Percentiles rank a stretch among this genome's conserved stretches.
These are phyloP conservation scores for Phaffia tasmanica DNA, from an alignment of 768 basidiomycete species.

Conservation along the genomic window DNA sequence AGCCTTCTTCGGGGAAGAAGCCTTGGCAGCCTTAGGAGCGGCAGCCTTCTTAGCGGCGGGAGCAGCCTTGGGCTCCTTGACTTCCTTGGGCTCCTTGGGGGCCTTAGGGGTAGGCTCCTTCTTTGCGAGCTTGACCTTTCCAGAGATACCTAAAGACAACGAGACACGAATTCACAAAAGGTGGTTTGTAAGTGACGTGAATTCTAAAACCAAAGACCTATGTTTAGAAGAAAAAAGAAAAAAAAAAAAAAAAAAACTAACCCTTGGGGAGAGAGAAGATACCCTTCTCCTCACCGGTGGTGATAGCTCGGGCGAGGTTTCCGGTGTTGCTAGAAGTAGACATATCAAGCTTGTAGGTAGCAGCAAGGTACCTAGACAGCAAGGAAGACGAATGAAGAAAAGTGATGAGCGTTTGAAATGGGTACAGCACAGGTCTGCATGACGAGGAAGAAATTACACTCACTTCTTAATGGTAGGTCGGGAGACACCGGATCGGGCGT, in stretches of 20 bases:
- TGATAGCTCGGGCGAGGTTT: slow-evolving; percentile 69
- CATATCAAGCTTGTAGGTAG: slow-evolving; percentile 68
- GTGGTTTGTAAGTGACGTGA: neutral
- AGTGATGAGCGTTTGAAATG: neutral
- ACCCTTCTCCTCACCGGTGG: slow-evolving; percentile 67
- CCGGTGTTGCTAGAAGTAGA: slow-evolving; percentile 61
- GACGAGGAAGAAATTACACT: slow-evolving; percentile 32
- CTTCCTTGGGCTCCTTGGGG: slow-evolving; percentile 34
- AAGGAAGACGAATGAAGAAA: neutral
- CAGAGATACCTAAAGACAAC: slow-evolving; percentile 45
- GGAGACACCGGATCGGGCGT: slow-evolving; percentile 61
- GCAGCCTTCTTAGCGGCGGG: slow-evolving; percentile 10
- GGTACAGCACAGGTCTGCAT: neutral
- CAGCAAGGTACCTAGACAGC: slow-evolving; percentile 62
- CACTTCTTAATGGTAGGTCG: slow-evolving; percentile 70
- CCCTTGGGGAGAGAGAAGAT: slow-evolving; percentile 84
- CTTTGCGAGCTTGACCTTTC: slow-evolving; percentile 62
- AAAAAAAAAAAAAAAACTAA: slow-evolving; percentile 31
- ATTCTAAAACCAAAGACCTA: slow-evolving; percentile 10
- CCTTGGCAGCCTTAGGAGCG: slow-evolving; percentile 34
- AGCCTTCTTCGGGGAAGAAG: slow-evolving; percentile 30
- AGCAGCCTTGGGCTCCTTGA: neutral
- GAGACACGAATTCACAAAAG: neutral
- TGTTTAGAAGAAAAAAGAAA: neutral
- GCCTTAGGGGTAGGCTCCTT: slow-evolving; percentile 32